These are phyloP conservation scores for Alopecurus myosuroides DNA, from an alignment of 176 grass and related monocot species.

Conservation along the genomic window DNA sequence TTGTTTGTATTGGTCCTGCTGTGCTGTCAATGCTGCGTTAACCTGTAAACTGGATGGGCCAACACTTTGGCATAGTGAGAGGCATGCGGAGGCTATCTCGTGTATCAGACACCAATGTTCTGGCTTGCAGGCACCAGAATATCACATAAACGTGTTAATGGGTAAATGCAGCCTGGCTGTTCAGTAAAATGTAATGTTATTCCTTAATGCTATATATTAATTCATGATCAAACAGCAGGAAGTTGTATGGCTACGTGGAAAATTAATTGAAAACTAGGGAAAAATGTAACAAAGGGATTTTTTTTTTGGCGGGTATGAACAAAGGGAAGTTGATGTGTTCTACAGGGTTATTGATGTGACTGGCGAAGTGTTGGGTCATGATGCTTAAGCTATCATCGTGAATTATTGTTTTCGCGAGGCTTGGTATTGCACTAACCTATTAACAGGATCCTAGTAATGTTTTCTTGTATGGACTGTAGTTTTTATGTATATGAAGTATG, in stretches of 20 bases:
- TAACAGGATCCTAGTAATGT: not conserved
- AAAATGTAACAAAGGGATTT: no score
- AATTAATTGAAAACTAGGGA: not conserved
- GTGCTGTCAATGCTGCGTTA: not conserved
- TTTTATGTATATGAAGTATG: slow-evolving; percentile 3
- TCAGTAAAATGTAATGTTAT: not conserved
- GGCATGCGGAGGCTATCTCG: not conserved
- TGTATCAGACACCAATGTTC: not conserved
- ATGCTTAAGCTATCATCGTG: no score
- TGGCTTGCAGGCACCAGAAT: not conserved
- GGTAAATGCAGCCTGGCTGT: slow-evolving; percentile 8
- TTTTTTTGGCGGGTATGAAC: no score
- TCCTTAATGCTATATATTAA: not conserved
- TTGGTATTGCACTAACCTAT: slow-evolving; percentile 9
- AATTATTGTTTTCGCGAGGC: not conserved
- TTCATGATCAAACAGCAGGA: not conserved
- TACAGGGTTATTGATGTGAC: not conserved
- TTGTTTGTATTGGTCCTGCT: not conserved
- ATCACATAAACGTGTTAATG: not conserved
- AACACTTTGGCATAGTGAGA: not conserved
- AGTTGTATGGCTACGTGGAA: not conserved
- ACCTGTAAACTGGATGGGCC: not conserved
- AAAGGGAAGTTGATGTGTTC: not conserved
- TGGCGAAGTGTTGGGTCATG: not conserved
- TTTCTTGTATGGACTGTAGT: not conserved